Evolutionary conservation across 1,139 yeast genomes (phyloP), one percentile per base, ranked within the genome.

Genomic region (Debaryomycetaceae sp.): DNA sequence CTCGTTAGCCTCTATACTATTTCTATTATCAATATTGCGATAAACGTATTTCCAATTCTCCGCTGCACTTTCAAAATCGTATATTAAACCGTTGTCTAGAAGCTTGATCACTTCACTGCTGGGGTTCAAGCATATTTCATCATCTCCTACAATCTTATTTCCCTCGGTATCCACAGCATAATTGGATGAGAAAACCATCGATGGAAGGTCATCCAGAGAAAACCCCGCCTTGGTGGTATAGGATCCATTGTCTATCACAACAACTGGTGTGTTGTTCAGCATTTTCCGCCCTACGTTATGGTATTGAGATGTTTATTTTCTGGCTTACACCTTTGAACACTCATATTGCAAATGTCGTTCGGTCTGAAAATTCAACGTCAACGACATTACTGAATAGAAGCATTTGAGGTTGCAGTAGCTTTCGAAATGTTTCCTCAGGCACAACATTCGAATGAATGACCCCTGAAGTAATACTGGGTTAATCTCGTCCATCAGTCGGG

Each of bases 211-310:
- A 42, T 76, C 83, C 49, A 77, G 77, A 7, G 88, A 83, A 54
- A 83, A 76, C 7, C 91, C 91, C 1, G 90, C 90, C 47, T 82
- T 78, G 37, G 89, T 83, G 13, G 77, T 70, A 48, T 75, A 68
- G 1, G 87, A 74, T 24, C 89, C 90, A 56, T 80, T 80, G 60
- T 85, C 90, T 39, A 85, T 81, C 42, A 85, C 87, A 17, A 85
- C 78, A 17, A 87, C 78, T 8, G 82, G 78, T 45, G 81, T 67
- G 36, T 68, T 60, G 52, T 66, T 63, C 43, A 63, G 63, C 72
- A 66, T 67, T 13, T 30, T 52, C 34, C 11, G 8, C 31, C 31
- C 31, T 27, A 27, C 31, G 8, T 11, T 11, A 8, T 11, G 31
- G 4, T 11, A 4, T 27, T 11, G 8, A 27, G 11, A 27, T 27